Base-by-base conservation (phyloP, 257 asterid genomes). In the Thymus mandschuricus region DNA sequence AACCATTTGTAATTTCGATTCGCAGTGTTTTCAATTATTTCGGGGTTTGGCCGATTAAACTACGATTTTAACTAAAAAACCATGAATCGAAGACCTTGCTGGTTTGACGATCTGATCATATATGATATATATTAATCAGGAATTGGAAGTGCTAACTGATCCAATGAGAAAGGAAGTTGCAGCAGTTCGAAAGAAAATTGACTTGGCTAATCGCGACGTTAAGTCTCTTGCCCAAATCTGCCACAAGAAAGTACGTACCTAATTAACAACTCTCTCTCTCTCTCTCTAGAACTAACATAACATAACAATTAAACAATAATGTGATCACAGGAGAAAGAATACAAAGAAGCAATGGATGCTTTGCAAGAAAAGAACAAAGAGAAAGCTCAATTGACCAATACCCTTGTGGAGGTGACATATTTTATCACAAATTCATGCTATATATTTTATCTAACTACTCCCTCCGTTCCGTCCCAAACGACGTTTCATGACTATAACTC, bases 111-210 rank as follows among this genome's bases (percentile, higher is more conserved):
- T 21, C 21, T 21, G 21, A 21, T 21, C 21, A 21, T 21, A 21
- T 21, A 21, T 21, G 21, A 43, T 43, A 43, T 43, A 43, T 38
- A 38, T 43, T 43, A 43, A 35, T 50, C 50, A 91, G 97, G 97
- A 88, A 77, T 83, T 91, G 66, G 95, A 91, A 69, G 96, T 83
- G 61, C 65, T 91, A 71, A 79, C 87, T 1, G 97, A 91, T 80
- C 96, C 97, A 15, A 85, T 91, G 96, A 83, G 93, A 72, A 91
- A 91, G 84, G 96, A 91, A 81, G 91, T 91, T 35, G 90, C 86
- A 3, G 65, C 72, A 12, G 89, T 88, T 60, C 89, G 97, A 7
- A 91, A 88, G 80, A 84, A 79, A 78, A 83, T 91, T 34, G 97
- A 91, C 79, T 44, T 86, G 34, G 86, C 83, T 48, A 87, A 85